Percentiles rank a stretch among this genome's conserved stretches.
These are phyloP conservation scores for Xylariomycetidae sp. DNA, from an alignment of 2,329 filamentous ascomycete species.

Conservation along the genomic window DNA sequence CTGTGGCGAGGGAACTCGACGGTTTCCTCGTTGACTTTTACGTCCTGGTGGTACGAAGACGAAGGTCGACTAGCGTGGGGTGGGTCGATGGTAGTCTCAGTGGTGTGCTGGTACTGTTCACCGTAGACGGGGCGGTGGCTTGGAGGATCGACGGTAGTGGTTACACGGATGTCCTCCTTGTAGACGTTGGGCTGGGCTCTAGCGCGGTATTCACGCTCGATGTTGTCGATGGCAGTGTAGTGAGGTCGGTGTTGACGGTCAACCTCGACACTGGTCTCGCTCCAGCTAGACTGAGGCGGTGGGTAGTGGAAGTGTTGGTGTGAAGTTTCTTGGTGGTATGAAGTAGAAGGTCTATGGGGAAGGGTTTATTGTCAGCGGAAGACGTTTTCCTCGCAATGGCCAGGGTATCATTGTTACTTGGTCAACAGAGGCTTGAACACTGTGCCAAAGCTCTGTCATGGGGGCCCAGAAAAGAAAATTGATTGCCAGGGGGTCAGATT, in stretches of 20 bases:
- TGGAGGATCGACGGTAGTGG: conserved; percentile 27
- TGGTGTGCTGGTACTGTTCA: conserved; percentile 43
- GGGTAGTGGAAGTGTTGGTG: conserved; percentile 18
- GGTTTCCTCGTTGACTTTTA: conserved; percentile 62
- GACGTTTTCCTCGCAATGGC: conserved; percentile 8
- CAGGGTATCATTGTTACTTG: conserved; percentile 13
- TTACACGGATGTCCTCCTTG: conserved; percentile 24
- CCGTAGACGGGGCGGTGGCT: conserved; percentile 23
- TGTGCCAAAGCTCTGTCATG: conserved; percentile 11
- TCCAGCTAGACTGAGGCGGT: conserved; percentile 36
- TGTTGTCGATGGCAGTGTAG: conserved; percentile 53
- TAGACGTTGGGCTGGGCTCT: conserved; percentile 49
- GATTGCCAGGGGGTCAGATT: conserved; percentile 5
- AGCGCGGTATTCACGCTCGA: conserved; percentile 63
- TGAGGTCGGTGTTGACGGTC: conserved; percentile 48
- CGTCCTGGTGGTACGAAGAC: conserved; percentile 50
- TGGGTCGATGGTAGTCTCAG: conserved; percentile 52
- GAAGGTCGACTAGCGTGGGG: conserved; percentile 27
- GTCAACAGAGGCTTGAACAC: conserved; percentile 10
- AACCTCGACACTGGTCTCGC: conserved; percentile 63
- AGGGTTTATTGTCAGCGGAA: conserved; percentile 14
- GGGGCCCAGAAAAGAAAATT: conserved; percentile 13
- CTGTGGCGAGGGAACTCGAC: conserved; percentile 48
- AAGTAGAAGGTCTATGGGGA: conserved; percentile 28
- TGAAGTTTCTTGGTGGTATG: conserved; percentile 17